Conservation (phyloP, 495 filamentous ascomycete genomes). For the Hypoxylon intermedium region DNA sequence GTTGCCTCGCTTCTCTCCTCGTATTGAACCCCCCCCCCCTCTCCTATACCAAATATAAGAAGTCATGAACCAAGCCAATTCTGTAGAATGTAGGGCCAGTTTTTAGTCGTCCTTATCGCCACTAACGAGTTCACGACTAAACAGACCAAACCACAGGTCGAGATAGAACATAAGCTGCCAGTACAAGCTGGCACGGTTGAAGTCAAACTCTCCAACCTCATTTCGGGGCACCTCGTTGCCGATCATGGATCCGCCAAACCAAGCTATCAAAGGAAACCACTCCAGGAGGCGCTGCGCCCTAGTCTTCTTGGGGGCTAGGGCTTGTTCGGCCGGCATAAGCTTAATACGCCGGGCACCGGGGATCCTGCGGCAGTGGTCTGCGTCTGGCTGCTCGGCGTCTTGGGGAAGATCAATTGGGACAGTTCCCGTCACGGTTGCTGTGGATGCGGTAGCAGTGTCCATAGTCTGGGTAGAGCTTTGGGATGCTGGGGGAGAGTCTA, state of each 20-base stretch:
- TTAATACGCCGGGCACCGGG: constrained; percentile 57
- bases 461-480: constrained; percentile 56
- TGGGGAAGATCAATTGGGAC: constrained; percentile 22
- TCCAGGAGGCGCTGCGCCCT: constrained; percentile 65
- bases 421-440: constrained; percentile 68
- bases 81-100: background rate
- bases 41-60: background rate
- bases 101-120: constrained; percentile 58
- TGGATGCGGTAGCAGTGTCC: constrained; percentile 61
- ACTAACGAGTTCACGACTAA: constrained; percentile 56
- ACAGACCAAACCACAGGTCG: constrained; percentile 55
- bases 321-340: constrained; percentile 65
- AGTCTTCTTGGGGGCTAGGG: constrained; percentile 68
- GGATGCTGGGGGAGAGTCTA: constrained; percentile 47
- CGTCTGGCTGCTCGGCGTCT: constrained; percentile 38
- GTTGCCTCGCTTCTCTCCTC: background rate
- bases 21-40: background rate
- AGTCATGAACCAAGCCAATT: background rate
- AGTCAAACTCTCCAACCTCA: constrained; percentile 84
- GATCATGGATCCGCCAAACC: constrained; percentile 80
- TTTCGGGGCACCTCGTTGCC: constrained; percentile 76
- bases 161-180: constrained; percentile 69
- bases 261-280: constrained; percentile 68
- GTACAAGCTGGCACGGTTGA: constrained; percentile 74
- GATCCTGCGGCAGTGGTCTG: constrained; percentile 50